Evolutionary conservation across 768 basidiomycete genomes (phyloP).

Genomic region (Sporobolomyces phaffii): DNA sequence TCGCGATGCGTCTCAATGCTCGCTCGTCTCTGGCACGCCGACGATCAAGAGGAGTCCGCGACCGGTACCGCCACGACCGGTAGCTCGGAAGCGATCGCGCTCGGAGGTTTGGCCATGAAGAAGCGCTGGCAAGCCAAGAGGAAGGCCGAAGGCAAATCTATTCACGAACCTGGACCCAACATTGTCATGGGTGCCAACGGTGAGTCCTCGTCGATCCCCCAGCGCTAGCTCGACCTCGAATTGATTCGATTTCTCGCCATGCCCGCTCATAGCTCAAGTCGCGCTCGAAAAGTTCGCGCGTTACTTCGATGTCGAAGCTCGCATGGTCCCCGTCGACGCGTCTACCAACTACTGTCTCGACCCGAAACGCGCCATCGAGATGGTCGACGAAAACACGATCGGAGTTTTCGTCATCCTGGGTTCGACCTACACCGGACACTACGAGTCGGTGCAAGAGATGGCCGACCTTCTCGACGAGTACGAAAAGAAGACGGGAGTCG

Average conservation of each 20-base stretch:
- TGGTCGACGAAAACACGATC: slow-evolving; percentile 62
- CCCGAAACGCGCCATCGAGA: slow-evolving; percentile 59
- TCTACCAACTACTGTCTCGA: slow-evolving; percentile 69
- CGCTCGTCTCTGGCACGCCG: slow-evolving; percentile 65
- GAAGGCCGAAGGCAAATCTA: slow-evolving; percentile 59
- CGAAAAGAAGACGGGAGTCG: slow-evolving; percentile 51
- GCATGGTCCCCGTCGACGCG: slow-evolving; percentile 62
- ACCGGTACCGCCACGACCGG: slow-evolving; percentile 68
- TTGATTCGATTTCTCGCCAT: too few relatives aligned
- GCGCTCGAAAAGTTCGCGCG: slow-evolving; percentile 53
- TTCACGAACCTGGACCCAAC: slow-evolving; percentile 59
- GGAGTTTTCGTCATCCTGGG: slow-evolving; percentile 61
- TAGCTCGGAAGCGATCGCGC: slow-evolving; percentile 62
- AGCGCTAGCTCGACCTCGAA: too few relatives aligned
- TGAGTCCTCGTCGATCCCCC: slow-evolving; percentile 66
- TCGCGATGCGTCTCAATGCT: slow-evolving; percentile 56
- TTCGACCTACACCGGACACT: slow-evolving; percentile 55
- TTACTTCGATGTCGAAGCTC: slow-evolving; percentile 55
- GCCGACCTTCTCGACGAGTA: slow-evolving; percentile 60
- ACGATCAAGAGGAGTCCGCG: slow-evolving; percentile 52
- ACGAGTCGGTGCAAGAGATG: slow-evolving; percentile 81
- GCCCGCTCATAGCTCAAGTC: slow-evolving; percentile 10
- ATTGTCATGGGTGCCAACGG: slow-evolving; percentile 63
- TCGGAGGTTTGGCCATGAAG: slow-evolving; percentile 68
- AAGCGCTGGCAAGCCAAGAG: slow-evolving; percentile 63